phyloP scores from a whole-genome alignment of 805 yeast species.

The Zygosaccharomyces pseudorouxii region DNA sequence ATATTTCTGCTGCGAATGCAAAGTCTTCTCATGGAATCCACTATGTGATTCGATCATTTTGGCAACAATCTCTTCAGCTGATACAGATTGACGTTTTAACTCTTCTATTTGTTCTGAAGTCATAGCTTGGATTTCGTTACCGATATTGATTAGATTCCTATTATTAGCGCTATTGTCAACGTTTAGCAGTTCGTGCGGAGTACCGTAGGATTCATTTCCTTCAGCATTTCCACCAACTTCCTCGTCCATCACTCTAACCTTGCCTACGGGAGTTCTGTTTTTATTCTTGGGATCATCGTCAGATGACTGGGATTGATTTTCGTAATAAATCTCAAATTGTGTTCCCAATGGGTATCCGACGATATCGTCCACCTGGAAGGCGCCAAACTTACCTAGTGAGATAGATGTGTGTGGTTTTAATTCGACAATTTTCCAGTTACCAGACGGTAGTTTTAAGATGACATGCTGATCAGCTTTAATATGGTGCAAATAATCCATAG shows the following conservation, averaged over 20 bases:
- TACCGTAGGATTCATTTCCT: conserved; percentile 37
- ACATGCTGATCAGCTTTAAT: conserved; percentile 39
- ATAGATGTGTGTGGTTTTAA: conserved; percentile 56
- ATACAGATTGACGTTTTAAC: conserved; percentile 65
- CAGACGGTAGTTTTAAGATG: conserved; percentile 75
- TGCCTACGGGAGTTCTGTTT: conserved; percentile 27
- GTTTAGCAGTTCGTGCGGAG: conserved; percentile 29
- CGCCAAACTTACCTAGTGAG: conserved; percentile 87
- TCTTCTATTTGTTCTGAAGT: conserved; percentile 77
- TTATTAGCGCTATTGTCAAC: conserved; percentile 52
- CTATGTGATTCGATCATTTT: conserved; percentile 78
- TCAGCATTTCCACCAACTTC: conserved; percentile 27
- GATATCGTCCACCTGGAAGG: conserved; percentile 67
- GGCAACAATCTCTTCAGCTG: conserved; percentile 75
- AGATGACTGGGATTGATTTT: conserved; percentile 12
- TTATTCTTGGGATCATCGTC: conserved; percentile 16
- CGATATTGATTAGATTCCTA: conserved; percentile 61
- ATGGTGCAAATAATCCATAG: conserved; percentile 27
- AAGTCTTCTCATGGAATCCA: conserved; percentile 83
- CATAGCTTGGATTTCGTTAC: conserved; percentile 67
- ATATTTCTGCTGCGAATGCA: conserved; percentile 87
- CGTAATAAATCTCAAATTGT: conserved; percentile 73
- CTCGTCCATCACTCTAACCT: conserved; percentile 20
- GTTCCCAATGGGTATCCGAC: conserved; percentile 84
- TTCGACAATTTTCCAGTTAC: conserved; percentile 67